Conservation (phyloP, 1,284 basidiomycete genomes). For the Moniliella sp. region DNA sequence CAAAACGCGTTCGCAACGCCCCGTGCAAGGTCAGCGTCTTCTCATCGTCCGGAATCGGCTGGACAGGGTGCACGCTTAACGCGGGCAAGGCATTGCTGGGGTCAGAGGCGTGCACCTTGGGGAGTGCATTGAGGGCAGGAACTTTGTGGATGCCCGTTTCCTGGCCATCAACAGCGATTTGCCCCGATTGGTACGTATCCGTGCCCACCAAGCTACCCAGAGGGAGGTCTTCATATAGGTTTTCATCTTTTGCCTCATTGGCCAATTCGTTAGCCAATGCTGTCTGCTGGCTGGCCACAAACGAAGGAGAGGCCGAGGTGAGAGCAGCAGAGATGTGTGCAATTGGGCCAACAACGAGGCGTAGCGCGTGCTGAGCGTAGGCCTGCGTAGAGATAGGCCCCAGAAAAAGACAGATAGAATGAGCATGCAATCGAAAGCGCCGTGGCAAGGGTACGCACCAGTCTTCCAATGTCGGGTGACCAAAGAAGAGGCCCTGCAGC, state of each 20-base stretch:
- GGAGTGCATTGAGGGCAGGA: background rate
- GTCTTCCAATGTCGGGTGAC: background rate
- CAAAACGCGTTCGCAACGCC: background rate
- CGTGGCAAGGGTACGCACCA: background rate
- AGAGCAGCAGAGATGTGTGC: constrained; percentile 2
- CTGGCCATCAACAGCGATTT: background rate
- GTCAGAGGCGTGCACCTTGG: background rate
- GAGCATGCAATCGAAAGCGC: background rate
- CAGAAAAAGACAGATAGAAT: background rate
- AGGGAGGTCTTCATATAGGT: constrained; percentile 1
- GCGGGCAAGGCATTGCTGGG: constrained; percentile 1
- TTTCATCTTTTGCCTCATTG: background rate
- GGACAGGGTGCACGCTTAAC: constrained; percentile 1
- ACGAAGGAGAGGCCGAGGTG: constrained; percentile 1
- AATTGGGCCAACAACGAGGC: constrained; percentile 3
- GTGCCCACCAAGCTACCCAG: background rate
- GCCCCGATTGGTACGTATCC: background rate
- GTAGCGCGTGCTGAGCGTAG: constrained; percentile 1
- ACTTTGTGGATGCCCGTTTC: background rate
- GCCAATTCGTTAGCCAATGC: background rate
- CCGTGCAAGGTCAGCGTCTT: background rate
- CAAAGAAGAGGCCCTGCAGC: background rate
- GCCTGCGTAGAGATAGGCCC: constrained; percentile 1
- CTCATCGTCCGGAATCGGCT: constrained; percentile 1
- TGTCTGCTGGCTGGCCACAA: constrained; percentile 1